Conservation (phyloP, 768 basidiomycete genomes). For the Hericium alpestre region DNA sequence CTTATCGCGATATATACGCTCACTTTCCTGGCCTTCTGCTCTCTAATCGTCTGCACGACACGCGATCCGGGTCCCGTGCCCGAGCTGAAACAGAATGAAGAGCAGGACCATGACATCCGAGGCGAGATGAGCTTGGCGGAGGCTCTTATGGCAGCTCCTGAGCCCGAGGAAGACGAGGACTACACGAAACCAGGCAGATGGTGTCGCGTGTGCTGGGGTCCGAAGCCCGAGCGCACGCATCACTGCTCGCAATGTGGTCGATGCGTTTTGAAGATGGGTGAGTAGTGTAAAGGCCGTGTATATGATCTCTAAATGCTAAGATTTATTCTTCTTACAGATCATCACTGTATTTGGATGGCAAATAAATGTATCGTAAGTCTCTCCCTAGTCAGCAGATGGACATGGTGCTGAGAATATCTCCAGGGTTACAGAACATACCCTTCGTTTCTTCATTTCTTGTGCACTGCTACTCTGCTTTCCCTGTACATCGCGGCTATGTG, state of each 20-base stretch:
- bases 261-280: slow-evolving; percentile 81
- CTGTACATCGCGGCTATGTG: slow-evolving; percentile 49
- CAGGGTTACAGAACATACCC: slow-evolving; percentile 80
- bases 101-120: slow-evolving; percentile 13
- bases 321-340: slow-evolving; percentile 37
- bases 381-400: neutral
- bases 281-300: slow-evolving; percentile 14
- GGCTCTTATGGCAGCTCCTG: slow-evolving; percentile 40
- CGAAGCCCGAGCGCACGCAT: slow-evolving; percentile 72
- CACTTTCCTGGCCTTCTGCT: slow-evolving; percentile 58
- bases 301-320: neutral
- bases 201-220: slow-evolving; percentile 73
- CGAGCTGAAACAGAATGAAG: slow-evolving; percentile 6
- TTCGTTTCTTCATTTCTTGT: slow-evolving; percentile 71
- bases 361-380: slow-evolving; percentile 60
- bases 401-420: neutral
- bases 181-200: slow-evolving; percentile 47
- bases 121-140: slow-evolving; percentile 41
- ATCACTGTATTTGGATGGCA: slow-evolving; percentile 82
- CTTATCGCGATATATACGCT: slow-evolving; percentile 51
- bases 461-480: slow-evolving; percentile 50
- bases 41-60: slow-evolving; percentile 59
- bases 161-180: slow-evolving; percentile 32
- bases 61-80: slow-evolving; percentile 66
- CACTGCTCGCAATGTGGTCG: slow-evolving; percentile 68